phyloP scores from a whole-genome alignment of 129 eudicot species.

The Cynara cardunculus region DNA sequence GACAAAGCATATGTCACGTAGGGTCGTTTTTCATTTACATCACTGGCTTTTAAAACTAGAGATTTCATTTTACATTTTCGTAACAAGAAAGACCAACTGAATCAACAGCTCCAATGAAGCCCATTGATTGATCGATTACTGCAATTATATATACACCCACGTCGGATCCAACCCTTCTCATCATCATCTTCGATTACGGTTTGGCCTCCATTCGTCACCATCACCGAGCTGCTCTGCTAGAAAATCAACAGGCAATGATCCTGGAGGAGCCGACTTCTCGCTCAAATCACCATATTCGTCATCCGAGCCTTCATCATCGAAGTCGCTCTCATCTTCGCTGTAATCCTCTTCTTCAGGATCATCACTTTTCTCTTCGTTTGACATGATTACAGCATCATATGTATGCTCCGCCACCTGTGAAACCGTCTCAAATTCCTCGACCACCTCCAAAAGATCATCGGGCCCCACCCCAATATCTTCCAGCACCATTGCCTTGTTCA shows the following conservation, averaged over 20 bases:
- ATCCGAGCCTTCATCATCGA: constrained; percentile 26
- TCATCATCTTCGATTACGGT: constrained; percentile 17
- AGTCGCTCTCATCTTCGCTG: constrained; percentile 26
- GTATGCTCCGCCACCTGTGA: constrained; percentile 82
- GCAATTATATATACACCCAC: not conserved
- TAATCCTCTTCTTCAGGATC: constrained; percentile 24
- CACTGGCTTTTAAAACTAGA: not conserved
- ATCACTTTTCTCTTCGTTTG: constrained; percentile 26
- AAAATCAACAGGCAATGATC: constrained; percentile 72
- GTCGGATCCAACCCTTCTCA: not conserved
- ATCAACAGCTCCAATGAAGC: not conserved
- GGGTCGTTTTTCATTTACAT: not conserved
- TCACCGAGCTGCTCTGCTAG: constrained; percentile 48
- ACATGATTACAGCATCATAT: constrained; percentile 66
- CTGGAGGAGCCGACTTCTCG: constrained; percentile 46
- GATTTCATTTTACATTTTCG: not conserved
- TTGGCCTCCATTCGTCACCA: constrained; percentile 35
- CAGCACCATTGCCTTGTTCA: constrained; percentile 62
- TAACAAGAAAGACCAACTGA: not conserved
- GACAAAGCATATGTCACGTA: not conserved
- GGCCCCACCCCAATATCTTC: constrained; percentile 63
- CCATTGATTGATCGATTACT: not conserved
- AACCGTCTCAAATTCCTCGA: constrained; percentile 62
- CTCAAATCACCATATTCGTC: constrained; percentile 32
- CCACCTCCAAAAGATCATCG: constrained; percentile 68